phyloP scores from a whole-genome alignment of 1,284 basidiomycete species.

The Acaromyces ingoldii region DNA sequence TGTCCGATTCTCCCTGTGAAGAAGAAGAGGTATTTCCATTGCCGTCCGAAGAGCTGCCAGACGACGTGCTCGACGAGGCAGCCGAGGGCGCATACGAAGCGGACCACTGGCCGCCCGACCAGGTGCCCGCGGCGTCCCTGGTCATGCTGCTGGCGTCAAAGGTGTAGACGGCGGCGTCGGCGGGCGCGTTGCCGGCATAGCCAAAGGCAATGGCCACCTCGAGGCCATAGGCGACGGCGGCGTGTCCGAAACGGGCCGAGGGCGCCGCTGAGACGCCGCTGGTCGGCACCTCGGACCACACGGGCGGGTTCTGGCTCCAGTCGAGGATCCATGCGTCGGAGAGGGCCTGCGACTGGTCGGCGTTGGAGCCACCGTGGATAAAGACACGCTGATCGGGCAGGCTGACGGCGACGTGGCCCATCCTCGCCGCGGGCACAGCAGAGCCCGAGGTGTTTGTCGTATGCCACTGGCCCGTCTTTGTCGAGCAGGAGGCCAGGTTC shows the following conservation, averaged over 20 bases:
- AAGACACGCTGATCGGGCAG: conserved; percentile 36
- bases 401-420: conserved; percentile 38
- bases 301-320: conserved; percentile 32
- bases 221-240: conserved; percentile 38
- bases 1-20: no score
- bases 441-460: conserved; percentile 7
- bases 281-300: conserved; percentile 25
- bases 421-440: conserved; percentile 24
- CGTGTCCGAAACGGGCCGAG: conserved; percentile 32
- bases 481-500: conserved; percentile 23
- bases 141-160: conserved; percentile 21
- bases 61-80: conserved; percentile 4
- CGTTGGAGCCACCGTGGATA: conserved; percentile 38
- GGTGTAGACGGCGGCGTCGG: conserved; percentile 21
- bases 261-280: conserved; percentile 14
- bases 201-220: conserved; percentile 32
- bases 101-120: conserved; percentile 31
- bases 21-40: no score
- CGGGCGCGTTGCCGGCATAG: conserved; percentile 31
- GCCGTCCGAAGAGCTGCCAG: background rate
- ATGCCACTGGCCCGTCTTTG: conserved; percentile 16
- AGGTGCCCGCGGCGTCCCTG: conserved; percentile 15
- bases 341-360: conserved; percentile 33
- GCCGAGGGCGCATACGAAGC: conserved; percentile 26
- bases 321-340: conserved; percentile 45